Evolutionary conservation across 495 filamentous ascomycete species (phyloP), one percentile per base, ranked within the genome.

Genomic region (Penicillium coffeae): DNA sequence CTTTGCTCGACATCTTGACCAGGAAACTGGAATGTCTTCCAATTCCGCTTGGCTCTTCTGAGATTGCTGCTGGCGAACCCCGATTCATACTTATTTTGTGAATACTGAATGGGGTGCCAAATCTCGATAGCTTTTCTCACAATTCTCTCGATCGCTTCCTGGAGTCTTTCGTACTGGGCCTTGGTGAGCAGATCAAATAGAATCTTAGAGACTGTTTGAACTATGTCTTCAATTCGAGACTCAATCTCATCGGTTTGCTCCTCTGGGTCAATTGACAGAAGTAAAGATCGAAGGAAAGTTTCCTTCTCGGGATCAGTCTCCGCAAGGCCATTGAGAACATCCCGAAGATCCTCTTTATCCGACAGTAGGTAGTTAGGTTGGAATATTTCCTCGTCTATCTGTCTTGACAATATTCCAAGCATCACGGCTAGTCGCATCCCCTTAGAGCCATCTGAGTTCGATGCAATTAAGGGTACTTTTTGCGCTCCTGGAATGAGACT

Each of bases 331-430:
- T 30, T 38, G 3, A 60, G 50, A 33, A 45, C 36, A 10, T 50
- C 21, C 38, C 52, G 44, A 14, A 58, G 22, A 19, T 50, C 5
- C 9, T 14, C 8, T 22, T 27, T 19, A n/a, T 53, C 49, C 2
- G 58, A 32, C 32, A 18, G 12, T 42, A 62, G 48, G 42, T 64
- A 60, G 27, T 39, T 58, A 0, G 58, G 63, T 22, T 60, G 54
- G 53, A 64, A 62, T 13, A 66, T 60, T 13, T 55, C n/a, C 27
- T 46, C 44, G 43, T 55, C 50, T 21, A 64, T 55, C 37, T 62
- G 42, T 32, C 58, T 53, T 3, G 56, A 57, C 9, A 66, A 48
- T 36, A 66, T 51, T 30, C 50, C 55, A 19, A 66, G 35, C 13
- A 54, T 53, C 19, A 64, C 43, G 13, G 48, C 52, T 15, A 61